Conservation (phyloP, 2,329 filamentous ascomycete species). For the Ophiostoma ips region DNA sequence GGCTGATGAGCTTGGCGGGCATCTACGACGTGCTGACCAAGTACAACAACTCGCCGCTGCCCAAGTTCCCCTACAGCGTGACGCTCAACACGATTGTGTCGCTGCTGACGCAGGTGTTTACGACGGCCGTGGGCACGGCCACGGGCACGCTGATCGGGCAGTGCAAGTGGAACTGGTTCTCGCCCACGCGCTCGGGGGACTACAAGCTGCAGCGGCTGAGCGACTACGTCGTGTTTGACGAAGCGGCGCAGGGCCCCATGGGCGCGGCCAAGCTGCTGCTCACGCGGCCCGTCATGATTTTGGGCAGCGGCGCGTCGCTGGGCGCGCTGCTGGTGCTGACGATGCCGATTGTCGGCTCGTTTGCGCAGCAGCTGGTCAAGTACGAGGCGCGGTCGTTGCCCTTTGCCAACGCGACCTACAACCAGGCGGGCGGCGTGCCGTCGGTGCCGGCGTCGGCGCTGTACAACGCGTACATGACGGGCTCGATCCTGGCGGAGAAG, state of each 20-base stretch:
- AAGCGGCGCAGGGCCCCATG: not conserved
- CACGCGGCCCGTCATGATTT: not conserved
- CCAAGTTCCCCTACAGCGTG: not conserved
- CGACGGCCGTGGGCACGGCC: not conserved
- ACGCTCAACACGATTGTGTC: conserved; percentile 6
- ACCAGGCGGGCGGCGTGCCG: not conserved
- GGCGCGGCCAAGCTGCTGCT: conserved; percentile 2
- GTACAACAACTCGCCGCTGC: conserved; percentile 2
- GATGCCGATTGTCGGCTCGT: not conserved
- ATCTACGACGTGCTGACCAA: not conserved
- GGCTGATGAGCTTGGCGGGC: not conserved
- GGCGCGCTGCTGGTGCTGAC: not conserved
- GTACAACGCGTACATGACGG: not conserved
- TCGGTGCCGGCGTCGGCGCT: not conserved
- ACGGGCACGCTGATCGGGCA: conserved; percentile 1
- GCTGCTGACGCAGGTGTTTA: conserved; percentile 3
- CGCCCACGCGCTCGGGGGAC: not conserved
- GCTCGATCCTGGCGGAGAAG: not conserved
- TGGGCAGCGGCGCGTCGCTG: not conserved
- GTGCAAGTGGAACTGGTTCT: conserved; percentile 6
- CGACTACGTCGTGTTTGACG: not conserved
- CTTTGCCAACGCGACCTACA: not conserved
- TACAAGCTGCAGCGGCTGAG: not conserved
- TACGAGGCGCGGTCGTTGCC: not conserved
- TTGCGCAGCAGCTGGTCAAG: conserved; percentile 4